These are phyloP conservation scores for Truncatella angustata DNA, from an alignment of 2,329 filamentous ascomycete genomes.

Conservation along the genomic window DNA sequence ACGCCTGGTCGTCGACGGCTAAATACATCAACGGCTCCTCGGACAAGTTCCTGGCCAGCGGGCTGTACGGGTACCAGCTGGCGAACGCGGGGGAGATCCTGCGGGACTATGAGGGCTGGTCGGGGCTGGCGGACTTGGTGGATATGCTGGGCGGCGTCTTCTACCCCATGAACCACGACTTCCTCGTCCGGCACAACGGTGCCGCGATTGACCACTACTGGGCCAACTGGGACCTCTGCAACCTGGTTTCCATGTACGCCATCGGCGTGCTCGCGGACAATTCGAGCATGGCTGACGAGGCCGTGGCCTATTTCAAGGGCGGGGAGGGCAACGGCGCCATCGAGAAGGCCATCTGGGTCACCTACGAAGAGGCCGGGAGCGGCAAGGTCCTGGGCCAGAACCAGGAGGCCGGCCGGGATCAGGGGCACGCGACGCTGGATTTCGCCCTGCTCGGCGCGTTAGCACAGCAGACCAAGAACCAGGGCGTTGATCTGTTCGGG, in stretches of 20 bases:
- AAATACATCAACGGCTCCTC: constrained; percentile 29
- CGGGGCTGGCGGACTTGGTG: constrained; percentile 20
- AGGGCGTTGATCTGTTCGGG: constrained; percentile 39
- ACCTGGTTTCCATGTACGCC: constrained; percentile 37
- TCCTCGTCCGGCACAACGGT: constrained; percentile 35
- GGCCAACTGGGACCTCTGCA: constrained; percentile 44
- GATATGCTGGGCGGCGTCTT: constrained; percentile 36
- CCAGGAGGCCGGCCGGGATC: constrained; percentile 42
- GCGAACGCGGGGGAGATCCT: constrained; percentile 45
- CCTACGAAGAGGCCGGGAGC: constrained; percentile 26
- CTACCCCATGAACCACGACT: constrained; percentile 34
- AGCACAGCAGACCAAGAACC: constrained; percentile 40
- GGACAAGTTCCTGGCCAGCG: constrained; percentile 38
- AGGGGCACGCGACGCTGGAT: constrained; percentile 41
- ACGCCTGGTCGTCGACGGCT: constrained; percentile 35
- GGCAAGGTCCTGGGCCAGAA: constrained; percentile 33
- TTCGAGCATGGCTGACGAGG: constrained; percentile 36
- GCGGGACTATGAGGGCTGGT: constrained; percentile 31
- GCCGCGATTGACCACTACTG: constrained; percentile 31
- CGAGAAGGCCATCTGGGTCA: constrained; percentile 18
- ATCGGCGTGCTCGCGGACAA: constrained; percentile 43
- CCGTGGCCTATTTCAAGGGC: constrained; percentile 36
- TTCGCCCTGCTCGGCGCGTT: constrained; percentile 37
- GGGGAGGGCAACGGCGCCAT: constrained; percentile 37
- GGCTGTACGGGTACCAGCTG: constrained; percentile 44